Evolutionary conservation across 2,329 filamentous ascomycete genomes (phyloP), one percentile per base, ranked within the genome.

Genomic region (Talaromyces atroroseus): DNA sequence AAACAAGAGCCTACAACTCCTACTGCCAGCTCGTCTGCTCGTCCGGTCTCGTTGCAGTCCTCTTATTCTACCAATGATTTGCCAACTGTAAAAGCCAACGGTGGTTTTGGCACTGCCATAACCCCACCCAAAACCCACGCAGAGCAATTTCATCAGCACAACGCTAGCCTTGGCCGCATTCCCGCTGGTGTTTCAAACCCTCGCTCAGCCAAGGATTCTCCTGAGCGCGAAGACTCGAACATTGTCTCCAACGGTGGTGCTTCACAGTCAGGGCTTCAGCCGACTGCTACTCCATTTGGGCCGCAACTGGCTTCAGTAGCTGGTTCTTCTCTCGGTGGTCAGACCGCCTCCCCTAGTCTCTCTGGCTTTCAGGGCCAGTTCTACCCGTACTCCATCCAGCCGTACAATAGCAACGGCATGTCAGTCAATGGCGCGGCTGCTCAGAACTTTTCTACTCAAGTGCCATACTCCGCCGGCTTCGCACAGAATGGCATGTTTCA

Each of bases 1-100:
- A 66, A 56, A 14, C 61, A 65, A 29, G 69, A 71, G 23, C 59
- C 59, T 3, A 56, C 62, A 16, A 61, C 64, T 23, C 56, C 68
- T 16, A 61, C 63, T 45, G 49, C 63, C n/a, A 62, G 29, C 34
- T 45, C 51, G 8, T 58, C 66, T 24, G 81, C 62, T 62, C 72
- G 75, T 21, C 75, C 75, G 18, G 65, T 64, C 4, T 69, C 72
- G 10, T 58, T 96, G 57, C 89, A 92, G 73, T 86, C 88, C 46
- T 96, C 92, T 0, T 96, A 89, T 76, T 96, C 94, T 10, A 85
- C 90, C 54, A 94, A 88, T 71, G 92, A 97, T 66, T 80, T 96
- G 20, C 89, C 91, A 4, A 95, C 91, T 7, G 78, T 91, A 66
- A 95, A 94, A 81, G 87, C 80, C 62, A 78, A 82, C 54, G 80